A percentile compares a stretch with the other conserved stretches of the same genome.
These are phyloP conservation scores for Cerrena zonata DNA, from an alignment of 1,284 basidiomycete genomes.

Conservation along the genomic window DNA sequence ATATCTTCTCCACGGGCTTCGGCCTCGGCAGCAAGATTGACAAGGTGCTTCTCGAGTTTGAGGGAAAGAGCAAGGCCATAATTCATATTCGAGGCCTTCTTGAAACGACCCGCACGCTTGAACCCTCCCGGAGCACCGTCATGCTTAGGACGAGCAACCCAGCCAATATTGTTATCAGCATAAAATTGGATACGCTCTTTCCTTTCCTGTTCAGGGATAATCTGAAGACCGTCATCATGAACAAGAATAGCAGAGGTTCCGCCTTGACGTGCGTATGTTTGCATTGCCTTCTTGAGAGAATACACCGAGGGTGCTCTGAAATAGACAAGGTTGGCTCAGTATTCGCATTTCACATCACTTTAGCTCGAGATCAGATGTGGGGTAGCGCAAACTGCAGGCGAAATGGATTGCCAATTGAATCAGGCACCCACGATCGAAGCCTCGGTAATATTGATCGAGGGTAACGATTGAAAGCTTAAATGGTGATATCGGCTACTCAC, in stretches of 20 bases:
- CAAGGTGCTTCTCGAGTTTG: slow-evolving; percentile 45
- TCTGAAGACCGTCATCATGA: slow-evolving; percentile 66
- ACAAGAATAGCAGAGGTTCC: slow-evolving; percentile 73
- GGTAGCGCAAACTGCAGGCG: neutral
- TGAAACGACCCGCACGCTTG: slow-evolving; percentile 54
- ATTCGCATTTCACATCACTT: neutral
- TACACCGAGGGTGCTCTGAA: slow-evolving; percentile 66
- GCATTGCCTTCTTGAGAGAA: slow-evolving; percentile 81
- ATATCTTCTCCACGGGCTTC: slow-evolving; percentile 24
- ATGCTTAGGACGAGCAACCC: slow-evolving; percentile 51
- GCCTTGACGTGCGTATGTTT: slow-evolving; percentile 78
- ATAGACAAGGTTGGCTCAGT: neutral
- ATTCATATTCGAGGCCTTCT: slow-evolving; percentile 61
- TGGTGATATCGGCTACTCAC: slow-evolving; percentile 37
- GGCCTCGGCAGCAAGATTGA: slow-evolving; percentile 38
- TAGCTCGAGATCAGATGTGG: neutral
- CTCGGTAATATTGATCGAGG: neutral
- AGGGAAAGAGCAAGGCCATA: slow-evolving; percentile 47
- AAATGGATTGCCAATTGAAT: neutral
- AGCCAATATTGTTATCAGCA: slow-evolving; percentile 49
- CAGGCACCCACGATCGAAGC: neutral
- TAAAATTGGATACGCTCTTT: slow-evolving; percentile 41
- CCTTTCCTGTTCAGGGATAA: slow-evolving; percentile 33
- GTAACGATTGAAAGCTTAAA: neutral
- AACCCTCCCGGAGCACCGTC: slow-evolving; percentile 38